Conservation (phyloP, 2,329 filamentous ascomycete genomes). For the Aspergillus awamori region DNA sequence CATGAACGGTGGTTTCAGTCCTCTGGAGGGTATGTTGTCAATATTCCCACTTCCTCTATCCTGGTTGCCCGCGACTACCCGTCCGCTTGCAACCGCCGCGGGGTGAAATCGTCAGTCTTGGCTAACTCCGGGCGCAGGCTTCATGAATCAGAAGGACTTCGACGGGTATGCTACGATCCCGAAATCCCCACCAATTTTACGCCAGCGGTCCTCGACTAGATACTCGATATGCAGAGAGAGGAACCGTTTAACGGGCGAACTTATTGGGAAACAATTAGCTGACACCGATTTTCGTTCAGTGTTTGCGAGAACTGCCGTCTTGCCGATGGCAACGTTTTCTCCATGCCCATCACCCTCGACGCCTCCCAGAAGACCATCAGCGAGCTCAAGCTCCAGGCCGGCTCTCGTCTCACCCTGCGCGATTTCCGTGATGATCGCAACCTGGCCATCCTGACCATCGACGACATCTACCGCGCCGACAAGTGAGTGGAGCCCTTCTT, state of each 20-base stretch:
- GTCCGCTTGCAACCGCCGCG: neutral
- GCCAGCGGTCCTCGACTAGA: slow-evolving; percentile 13
- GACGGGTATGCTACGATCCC: slow-evolving; percentile 66
- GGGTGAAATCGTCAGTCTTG: neutral
- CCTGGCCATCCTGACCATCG: slow-evolving; percentile 90
- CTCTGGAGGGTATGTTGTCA: slow-evolving; percentile 77
- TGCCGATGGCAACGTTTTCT: slow-evolving; percentile 85
- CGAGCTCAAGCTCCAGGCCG: slow-evolving; percentile 73
- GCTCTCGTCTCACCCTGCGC: slow-evolving; percentile 81
- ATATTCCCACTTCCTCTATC: neutral
- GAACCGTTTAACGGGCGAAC: neutral
- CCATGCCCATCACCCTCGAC: slow-evolving; percentile 96
- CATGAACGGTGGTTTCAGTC: slow-evolving; percentile 96
- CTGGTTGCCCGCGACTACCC: neutral
- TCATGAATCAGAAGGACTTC: slow-evolving; percentile 97
- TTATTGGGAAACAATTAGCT: slow-evolving; percentile 9
- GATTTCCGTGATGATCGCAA: slow-evolving; percentile 97
- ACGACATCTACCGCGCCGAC: slow-evolving; percentile 93
- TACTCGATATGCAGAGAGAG: neutral
- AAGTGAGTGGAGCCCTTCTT: slow-evolving; percentile 64
- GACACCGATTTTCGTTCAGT: slow-evolving; percentile 49
- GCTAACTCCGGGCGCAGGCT: slow-evolving; percentile 61
- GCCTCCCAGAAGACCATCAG: slow-evolving; percentile 75
- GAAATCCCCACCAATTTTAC: slow-evolving; percentile 1
- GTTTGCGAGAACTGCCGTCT: slow-evolving; percentile 89